A percentile compares a stretch with the other conserved stretches of the same genome.
Conservation (phyloP, 768 basidiomycete genomes). For the Myochromella boudieri region DNA sequence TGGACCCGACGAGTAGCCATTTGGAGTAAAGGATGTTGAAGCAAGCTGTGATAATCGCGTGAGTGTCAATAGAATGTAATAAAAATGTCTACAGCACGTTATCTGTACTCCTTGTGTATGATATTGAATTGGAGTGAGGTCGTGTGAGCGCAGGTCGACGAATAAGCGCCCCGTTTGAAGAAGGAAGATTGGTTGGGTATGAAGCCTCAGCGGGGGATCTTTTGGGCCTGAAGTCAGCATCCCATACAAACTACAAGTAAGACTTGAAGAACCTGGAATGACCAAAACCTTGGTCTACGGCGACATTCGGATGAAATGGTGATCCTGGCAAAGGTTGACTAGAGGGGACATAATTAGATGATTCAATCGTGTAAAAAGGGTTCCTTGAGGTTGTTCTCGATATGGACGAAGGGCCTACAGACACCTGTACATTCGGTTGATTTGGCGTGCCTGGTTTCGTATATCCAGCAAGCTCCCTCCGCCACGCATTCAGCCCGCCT, state of each 20-base stretch:
- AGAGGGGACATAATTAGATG: constrained; percentile 14
- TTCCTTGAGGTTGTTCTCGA: constrained; percentile 28
- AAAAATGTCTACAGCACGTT: constrained; percentile 32
- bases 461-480: constrained; percentile 47
- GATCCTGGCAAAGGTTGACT: constrained; percentile 20
- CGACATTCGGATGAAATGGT: constrained; percentile 26
- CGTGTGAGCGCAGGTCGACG: constrained; percentile 45
- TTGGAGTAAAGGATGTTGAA: constrained; percentile 34
- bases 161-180: constrained; percentile 23
- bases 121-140: constrained; percentile 41
- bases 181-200: constrained; percentile 26
- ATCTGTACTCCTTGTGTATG: constrained; percentile 48
- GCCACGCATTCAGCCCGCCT: constrained; percentile 87
- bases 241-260: not conserved
- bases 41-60: constrained; percentile 27
- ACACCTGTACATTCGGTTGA: too few species aligned
- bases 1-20: constrained; percentile 21
- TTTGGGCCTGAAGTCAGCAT: not conserved
- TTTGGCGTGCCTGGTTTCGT: constrained; percentile 18
- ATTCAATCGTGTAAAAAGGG: constrained; percentile 21
- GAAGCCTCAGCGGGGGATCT: constrained; percentile 44
- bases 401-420: constrained; percentile 18
- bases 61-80: constrained; percentile 4
- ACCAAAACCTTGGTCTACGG: constrained; percentile 39
- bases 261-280: constrained; percentile 40